Evolutionary conservation across 257 asterid species (phyloP).

Genomic region (Primulina huaijiensis): DNA sequence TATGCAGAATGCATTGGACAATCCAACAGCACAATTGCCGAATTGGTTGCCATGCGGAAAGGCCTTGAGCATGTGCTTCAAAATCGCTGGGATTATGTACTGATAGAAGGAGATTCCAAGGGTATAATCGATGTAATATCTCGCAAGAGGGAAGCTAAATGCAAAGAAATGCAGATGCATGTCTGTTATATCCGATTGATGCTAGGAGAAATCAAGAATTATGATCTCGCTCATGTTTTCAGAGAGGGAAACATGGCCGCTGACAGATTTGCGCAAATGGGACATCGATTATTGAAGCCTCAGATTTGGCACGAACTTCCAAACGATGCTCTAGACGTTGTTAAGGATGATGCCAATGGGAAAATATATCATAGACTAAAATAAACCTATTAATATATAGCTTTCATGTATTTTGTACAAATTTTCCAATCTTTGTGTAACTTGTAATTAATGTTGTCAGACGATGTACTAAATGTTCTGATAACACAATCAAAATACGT

Average conservation of each 20-base stretch:
- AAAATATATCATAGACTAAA: slow-evolving; percentile 42
- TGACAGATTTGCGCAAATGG: slow-evolving; percentile 67
- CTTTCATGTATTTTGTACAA: neutral
- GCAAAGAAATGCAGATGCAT: slow-evolving; percentile 44
- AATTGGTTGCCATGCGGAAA: slow-evolving; percentile 53
- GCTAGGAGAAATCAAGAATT: slow-evolving; percentile 44
- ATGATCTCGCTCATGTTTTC: slow-evolving; percentile 50
- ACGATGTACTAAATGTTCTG: neutral
- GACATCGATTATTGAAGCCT: slow-evolving; percentile 51
- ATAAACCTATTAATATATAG: slow-evolving; percentile 14
- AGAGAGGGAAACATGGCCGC: slow-evolving; percentile 80
- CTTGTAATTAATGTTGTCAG: neutral
- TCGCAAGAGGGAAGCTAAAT: slow-evolving; percentile 31
- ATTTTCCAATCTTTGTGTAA: neutral
- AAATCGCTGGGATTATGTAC: slow-evolving; percentile 57
- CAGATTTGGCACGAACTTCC: slow-evolving; percentile 58
- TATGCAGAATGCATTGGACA: slow-evolving; percentile 63
- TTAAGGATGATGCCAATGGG: slow-evolving; percentile 64
- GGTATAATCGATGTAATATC: slow-evolving; percentile 48
- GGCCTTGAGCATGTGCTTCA: slow-evolving; percentile 69
- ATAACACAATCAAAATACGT: too few species aligned
- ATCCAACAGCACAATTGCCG: slow-evolving; percentile 63
- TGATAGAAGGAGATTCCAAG: slow-evolving; percentile 83
- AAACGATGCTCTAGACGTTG: slow-evolving; percentile 37
- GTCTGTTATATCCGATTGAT: slow-evolving; percentile 40